Evolutionary conservation across 805 yeast species (phyloP), one percentile per base, ranked within the genome.

Genomic region (Cyberlindnera mrakii): DNA sequence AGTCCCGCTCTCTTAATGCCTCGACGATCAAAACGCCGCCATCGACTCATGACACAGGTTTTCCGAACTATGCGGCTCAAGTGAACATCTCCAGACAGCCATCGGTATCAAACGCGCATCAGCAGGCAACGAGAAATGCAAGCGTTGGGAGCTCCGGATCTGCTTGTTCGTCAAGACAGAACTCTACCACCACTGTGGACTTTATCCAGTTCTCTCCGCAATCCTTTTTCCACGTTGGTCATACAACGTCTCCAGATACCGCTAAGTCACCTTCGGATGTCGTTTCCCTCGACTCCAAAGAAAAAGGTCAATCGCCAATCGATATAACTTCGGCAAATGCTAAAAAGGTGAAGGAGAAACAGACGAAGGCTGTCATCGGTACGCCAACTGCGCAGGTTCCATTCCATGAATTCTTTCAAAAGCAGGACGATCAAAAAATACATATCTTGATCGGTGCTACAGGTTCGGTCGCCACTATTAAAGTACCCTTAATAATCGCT

Each of bases 401-500:
- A 20, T 85, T 85, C 53, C 82, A 82, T 27, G 80, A 84, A 50
- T 85, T 78, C 59, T 69, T 85, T 45, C 75, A 77, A 43, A 80
- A 79, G 54, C 65, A 81, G 54, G 93, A 87, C 59, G 96, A 87
- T 59, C 85, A 82, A 35, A 90, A 89, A 58, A 72, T 87, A 44
- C 99, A 93, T 62, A 81, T 93, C 35, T 68, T 93, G 44, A 70
- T 93, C 35, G 99, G 95, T 16, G 95, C 95, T 16, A 87, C 98
- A 1, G 99, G 99, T 1, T 85, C 96, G 2, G 97, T 93, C 4
- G 99, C 99, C 5, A 87, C 98, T 3, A 88, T 93, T 49, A 93
- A 93, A 62, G 82, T 93, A 18, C 96, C 96, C 0, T 63, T 84
- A 51, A 88, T 93, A 33, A 87, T 93, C 50, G 95, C 84, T 58